Base-by-base conservation (phyloP, 441 rosid species). In the Gossypium davidsonii region DNA sequence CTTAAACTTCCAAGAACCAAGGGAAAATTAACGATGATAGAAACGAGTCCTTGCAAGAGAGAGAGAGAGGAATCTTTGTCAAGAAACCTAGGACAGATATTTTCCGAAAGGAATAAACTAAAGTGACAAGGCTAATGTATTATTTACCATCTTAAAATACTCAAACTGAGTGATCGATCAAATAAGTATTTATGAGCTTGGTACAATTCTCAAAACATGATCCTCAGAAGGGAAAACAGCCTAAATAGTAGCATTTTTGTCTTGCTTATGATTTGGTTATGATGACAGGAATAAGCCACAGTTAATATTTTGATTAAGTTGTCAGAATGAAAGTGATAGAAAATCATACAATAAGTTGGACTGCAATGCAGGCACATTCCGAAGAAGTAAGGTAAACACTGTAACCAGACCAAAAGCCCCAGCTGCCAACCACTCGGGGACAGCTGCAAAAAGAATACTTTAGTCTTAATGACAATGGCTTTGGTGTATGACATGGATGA, bases 401-500 rank as follows among this genome's bases (percentile, higher is more conserved):
- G 99, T 86, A 79, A 89, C 89, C 76, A 89, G 73, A 83, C 97
- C 99, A 81, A 94, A 94, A 56, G 97, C 85, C 25, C 90, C 96
- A 68, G 99, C 97, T 67, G 97, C 99, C 83, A 94, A 88, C 97
- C 97, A 92, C 81, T 94, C 96, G 6, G 99, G 99, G 39, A 92
- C 94, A 55, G 90, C 99, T 94, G 89, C 84, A 84, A 58, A 70
- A 84, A 53, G 0, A 64, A 71, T 18, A 53, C 2, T 15, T 59
- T n/a, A 61, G 17, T 25, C 63, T 25, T 58, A 23, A 51, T 4
- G 4, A 23, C 18, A 67, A 10, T 56, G 20, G 51, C 48, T 70
- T 70, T 39, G 34, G 42, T 8, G 4, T 51, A 64, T 37, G 63
- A 58, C 34, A 58, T 11, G 61, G 6, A 26, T 21, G 31, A 62